Evolutionary conservation across 306 rosid species (phyloP).

Genomic region (Gleditsia sinensis): DNA sequence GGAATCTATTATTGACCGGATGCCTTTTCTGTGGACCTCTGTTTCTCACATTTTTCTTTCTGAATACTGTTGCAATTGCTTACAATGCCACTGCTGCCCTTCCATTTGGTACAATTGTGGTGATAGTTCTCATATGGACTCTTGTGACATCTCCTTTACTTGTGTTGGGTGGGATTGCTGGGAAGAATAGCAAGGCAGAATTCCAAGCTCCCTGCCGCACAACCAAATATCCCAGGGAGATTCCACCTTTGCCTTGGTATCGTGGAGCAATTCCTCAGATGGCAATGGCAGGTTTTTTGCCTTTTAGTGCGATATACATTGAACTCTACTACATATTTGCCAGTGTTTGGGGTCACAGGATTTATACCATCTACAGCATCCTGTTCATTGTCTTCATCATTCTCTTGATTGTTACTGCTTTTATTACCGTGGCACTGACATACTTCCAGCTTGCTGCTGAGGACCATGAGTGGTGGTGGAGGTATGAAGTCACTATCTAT

Average conservation of each 20-base stretch:
- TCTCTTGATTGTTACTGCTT: slow-evolving; percentile 62
- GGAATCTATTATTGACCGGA: slow-evolving; percentile 57
- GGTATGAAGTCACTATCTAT: slow-evolving; percentile 37
- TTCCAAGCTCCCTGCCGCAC: slow-evolving; percentile 58
- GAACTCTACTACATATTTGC: slow-evolving; percentile 59
- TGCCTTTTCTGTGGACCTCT: slow-evolving; percentile 62
- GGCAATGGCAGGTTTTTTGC: slow-evolving; percentile 64
- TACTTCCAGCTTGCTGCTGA: slow-evolving; percentile 68
- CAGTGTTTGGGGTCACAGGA: slow-evolving; percentile 63
- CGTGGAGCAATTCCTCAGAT: slow-evolving; percentile 51
- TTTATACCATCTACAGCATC: slow-evolving; percentile 55
- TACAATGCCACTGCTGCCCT: slow-evolving; percentile 60
- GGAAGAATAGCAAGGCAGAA: slow-evolving; percentile 62
- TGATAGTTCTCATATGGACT: slow-evolving; percentile 63
- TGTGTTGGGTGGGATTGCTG: slow-evolving; percentile 59
- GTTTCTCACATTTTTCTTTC: slow-evolving; percentile 51
- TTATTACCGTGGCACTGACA: slow-evolving; percentile 58
- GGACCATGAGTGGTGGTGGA: slow-evolving; percentile 68
- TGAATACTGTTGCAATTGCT: slow-evolving; percentile 58
- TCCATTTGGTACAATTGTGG: slow-evolving; percentile 61
- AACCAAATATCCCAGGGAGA: slow-evolving; percentile 59
- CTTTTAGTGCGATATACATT: slow-evolving; percentile 56
- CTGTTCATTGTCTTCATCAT: slow-evolving; percentile 56
- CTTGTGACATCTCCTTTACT: slow-evolving; percentile 58
- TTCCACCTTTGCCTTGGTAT: slow-evolving; percentile 61